Evolutionary conservation across 2,329 filamentous ascomycete species (phyloP).

Genomic region (Microascus cirrosus): DNA sequence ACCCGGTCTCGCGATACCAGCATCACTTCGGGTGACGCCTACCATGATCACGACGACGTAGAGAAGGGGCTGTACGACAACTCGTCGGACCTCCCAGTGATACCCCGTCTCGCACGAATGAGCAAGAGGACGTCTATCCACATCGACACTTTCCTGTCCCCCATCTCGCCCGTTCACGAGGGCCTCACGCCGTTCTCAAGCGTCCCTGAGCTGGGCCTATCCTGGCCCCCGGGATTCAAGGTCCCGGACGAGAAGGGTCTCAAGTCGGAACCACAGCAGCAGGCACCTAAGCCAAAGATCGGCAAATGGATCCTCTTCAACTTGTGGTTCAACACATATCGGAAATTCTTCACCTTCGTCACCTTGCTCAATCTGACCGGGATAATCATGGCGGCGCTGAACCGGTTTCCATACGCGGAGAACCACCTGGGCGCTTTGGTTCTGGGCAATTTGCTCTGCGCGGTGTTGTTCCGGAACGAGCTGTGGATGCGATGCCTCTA

Average conservation of each 20-base stretch:
- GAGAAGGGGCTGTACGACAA: conserved; percentile 22
- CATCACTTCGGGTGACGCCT: background rate
- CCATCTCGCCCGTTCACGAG: conserved; percentile 18
- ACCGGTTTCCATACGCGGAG: conserved; percentile 22
- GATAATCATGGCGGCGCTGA: conserved; percentile 20
- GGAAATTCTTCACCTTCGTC: conserved; percentile 26
- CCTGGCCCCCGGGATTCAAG: conserved; percentile 9
- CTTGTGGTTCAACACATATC: conserved; percentile 28
- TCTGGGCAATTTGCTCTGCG: conserved; percentile 25
- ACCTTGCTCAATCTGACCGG: conserved; percentile 21
- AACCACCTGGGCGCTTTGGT: conserved; percentile 25
- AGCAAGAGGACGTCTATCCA: conserved; percentile 11
- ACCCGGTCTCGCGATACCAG: background rate
- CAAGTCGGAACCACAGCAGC: conserved; percentile 3
- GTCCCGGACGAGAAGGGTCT: background rate
- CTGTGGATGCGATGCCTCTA: conserved; percentile 24
- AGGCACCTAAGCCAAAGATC: conserved; percentile 11
- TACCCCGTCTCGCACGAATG: conserved; percentile 11
- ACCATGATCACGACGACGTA: conserved; percentile 16
- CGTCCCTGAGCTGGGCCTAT: conserved; percentile 14
- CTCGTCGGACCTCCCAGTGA: conserved; percentile 11
- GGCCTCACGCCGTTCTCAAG: conserved; percentile 17
- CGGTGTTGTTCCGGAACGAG: conserved; percentile 27
- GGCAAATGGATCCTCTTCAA: conserved; percentile 21
- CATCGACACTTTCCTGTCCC: conserved; percentile 12